Evolutionary conservation across 2,329 filamentous ascomycete species (phyloP).

Genomic region (Verticillium albo-atrum): DNA sequence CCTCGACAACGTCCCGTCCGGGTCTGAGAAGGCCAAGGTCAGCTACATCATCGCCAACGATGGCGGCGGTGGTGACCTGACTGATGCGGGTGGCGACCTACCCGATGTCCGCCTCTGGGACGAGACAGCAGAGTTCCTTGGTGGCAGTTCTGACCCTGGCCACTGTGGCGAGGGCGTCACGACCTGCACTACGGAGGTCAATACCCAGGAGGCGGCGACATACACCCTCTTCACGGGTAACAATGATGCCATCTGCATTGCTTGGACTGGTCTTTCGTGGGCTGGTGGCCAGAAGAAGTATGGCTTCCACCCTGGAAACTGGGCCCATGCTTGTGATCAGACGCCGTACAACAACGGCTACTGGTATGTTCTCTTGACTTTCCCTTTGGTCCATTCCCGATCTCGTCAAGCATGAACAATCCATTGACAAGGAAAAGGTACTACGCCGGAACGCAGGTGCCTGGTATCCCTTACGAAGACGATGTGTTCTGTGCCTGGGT

Average conservation of each 20-base stretch:
- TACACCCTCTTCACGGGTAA: constrained; percentile 22
- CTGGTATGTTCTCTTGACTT: no score
- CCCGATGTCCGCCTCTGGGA: constrained; percentile 21
- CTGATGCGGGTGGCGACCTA: constrained; percentile 17
- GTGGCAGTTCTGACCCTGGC: constrained; percentile 14
- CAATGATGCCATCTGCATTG: constrained; percentile 19
- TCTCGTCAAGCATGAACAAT: no score
- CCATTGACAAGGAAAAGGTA: no score
- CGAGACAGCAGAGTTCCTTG: constrained; percentile 18
- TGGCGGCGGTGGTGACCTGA: constrained; percentile 13
- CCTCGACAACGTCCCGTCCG: background rate
- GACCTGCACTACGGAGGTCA: constrained; percentile 8
- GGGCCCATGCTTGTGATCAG: constrained; percentile 17
- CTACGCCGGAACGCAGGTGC: constrained; percentile 16
- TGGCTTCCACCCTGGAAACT: constrained; percentile 16
- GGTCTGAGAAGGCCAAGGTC: background rate
- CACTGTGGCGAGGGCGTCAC: constrained; percentile 14
- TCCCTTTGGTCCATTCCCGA: no score
- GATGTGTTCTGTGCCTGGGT: constrained; percentile 18
- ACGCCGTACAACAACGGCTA: background rate
- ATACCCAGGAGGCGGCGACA: constrained; percentile 12
- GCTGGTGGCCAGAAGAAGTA: constrained; percentile 14
- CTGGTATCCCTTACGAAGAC: constrained; percentile 6
- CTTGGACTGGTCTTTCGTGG: constrained; percentile 14
- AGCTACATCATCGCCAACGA: constrained; percentile 8